Percentiles rank a stretch among this genome's conserved stretches.
These are phyloP conservation scores for Sextonia rubra DNA, from an alignment of 164 flowering plant genomes.

Conservation along the genomic window DNA sequence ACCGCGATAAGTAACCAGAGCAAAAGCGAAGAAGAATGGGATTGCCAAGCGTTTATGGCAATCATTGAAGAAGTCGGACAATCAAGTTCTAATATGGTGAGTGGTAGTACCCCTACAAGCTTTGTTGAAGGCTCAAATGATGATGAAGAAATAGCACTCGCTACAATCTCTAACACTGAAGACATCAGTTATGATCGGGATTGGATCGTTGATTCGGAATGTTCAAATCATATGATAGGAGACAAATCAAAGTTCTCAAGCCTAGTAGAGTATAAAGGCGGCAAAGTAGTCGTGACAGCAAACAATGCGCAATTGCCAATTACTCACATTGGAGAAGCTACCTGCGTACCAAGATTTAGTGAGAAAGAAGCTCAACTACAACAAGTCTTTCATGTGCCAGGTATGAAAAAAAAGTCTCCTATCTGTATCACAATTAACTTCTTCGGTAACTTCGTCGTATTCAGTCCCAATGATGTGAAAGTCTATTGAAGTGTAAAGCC, in stretches of 20 bases:
- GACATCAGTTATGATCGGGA: neutral
- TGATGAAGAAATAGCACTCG: neutral
- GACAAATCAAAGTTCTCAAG: neutral
- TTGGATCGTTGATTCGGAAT: neutral
- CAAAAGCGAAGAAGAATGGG: neutral
- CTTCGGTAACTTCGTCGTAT: neutral
- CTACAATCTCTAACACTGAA: neutral
- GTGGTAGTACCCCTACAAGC: neutral
- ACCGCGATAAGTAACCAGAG: neutral
- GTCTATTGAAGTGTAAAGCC: neutral
- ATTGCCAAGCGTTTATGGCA: neutral
- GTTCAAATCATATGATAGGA: neutral
- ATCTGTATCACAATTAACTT: too few relatives aligned
- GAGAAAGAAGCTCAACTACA: neutral
- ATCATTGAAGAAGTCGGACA: too few relatives aligned
- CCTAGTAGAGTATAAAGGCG: neutral
- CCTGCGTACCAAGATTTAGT: neutral
- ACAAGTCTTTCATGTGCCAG: neutral
- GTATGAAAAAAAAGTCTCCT: neutral
- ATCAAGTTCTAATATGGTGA: neutral
- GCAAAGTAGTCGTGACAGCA: neutral
- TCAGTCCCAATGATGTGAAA: neutral
- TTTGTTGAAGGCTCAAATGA: neutral
- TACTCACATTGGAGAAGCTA: neutral
- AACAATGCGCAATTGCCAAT: neutral